A percentile compares a stretch with the other conserved stretches of the same genome.
phyloP scores from a whole-genome alignment of 805 yeast genomes.

The Suhomyces sp. region DNA sequence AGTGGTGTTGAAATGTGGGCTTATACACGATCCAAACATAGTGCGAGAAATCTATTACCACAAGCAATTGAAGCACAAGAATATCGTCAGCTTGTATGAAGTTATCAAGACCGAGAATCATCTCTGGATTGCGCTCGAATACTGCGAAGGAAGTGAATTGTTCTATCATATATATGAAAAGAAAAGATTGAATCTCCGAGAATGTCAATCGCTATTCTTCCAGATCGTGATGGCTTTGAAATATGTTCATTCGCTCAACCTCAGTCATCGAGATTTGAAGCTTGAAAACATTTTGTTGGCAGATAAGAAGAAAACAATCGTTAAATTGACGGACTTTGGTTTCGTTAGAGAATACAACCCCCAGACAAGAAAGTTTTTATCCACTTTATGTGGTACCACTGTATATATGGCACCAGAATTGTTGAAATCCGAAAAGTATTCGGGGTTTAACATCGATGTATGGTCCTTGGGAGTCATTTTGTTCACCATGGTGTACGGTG shows the following conservation, averaged over 20 bases:
- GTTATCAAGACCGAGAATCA: constrained; percentile 74
- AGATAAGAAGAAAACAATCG: constrained; percentile 51
- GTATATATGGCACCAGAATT: constrained; percentile 98
- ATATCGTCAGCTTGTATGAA: constrained; percentile 82
- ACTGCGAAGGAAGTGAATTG: constrained; percentile 80
- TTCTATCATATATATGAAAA: constrained; percentile 60
- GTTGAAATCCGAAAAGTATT: constrained; percentile 62
- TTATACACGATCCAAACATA: constrained; percentile 74
- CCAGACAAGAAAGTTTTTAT: constrained; percentile 48
- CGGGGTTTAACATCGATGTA: constrained; percentile 78
- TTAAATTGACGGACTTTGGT: constrained; percentile 90
- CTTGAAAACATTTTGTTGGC: constrained; percentile 70
- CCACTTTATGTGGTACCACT: constrained; percentile 90
- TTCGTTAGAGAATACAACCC: constrained; percentile 74
- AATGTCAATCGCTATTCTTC: constrained; percentile 52
- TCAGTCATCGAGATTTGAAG: constrained; percentile 83
- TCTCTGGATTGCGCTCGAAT: constrained; percentile 87
- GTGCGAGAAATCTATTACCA: constrained; percentile 90
- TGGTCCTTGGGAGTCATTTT: constrained; percentile 93
- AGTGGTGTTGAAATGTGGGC: constrained; percentile 81
- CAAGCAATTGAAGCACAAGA: constrained; percentile 76
- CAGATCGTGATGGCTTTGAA: constrained; percentile 65
- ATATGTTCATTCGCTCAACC: constrained; percentile 72
- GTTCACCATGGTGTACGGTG: constrained; percentile 79
- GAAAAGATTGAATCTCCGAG: constrained; percentile 49